Conservation (phyloP, 1,284 basidiomycete species). For the Paramarasmius palmivorus region DNA sequence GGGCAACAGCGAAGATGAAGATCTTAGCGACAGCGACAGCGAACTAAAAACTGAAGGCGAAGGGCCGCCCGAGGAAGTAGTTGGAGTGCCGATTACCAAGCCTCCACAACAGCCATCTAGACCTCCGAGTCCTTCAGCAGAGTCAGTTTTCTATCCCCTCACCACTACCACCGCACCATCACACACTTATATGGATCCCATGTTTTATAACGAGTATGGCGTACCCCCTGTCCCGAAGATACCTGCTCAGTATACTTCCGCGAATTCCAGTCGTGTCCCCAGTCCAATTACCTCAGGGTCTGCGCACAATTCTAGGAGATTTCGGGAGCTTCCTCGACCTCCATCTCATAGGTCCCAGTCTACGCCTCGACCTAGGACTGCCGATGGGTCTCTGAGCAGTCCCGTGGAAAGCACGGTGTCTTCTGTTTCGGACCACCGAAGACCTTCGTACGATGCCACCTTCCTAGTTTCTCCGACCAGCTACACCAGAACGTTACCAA, state of each 20-base stretch:
- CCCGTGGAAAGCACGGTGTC: conserved; percentile 1
- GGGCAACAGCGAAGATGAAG: conserved; percentile 28
- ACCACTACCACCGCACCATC: conserved; percentile 32
- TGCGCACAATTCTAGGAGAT: conserved; percentile 19
- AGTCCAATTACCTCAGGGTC: conserved; percentile 26
- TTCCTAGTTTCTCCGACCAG: conserved; percentile 5
- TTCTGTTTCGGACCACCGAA: conserved; percentile 7
- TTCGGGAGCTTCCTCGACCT: conserved; percentile 24
- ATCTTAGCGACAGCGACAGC: conserved; percentile 22
- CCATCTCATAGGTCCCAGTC: conserved; percentile 26
- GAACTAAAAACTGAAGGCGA: not conserved
- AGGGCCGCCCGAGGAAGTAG: not conserved
- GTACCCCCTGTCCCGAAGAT: conserved; percentile 36
- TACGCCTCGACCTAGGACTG: conserved; percentile 20
- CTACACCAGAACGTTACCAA: conserved; percentile 5
- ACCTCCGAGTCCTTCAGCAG: conserved; percentile 36
- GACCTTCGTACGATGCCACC: conserved; percentile 11
- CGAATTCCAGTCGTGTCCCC: conserved; percentile 16
- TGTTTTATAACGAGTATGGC: conserved; percentile 32
- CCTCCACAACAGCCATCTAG: conserved; percentile 15
- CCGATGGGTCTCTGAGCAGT: not conserved
- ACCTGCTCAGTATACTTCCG: conserved; percentile 29
- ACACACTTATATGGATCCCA: conserved; percentile 40
- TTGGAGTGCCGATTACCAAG: not conserved
- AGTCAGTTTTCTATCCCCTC: conserved; percentile 36